Base-by-base conservation (phyloP, 192 early-diverging fungal genomes). In the Podila horticola region DNA sequence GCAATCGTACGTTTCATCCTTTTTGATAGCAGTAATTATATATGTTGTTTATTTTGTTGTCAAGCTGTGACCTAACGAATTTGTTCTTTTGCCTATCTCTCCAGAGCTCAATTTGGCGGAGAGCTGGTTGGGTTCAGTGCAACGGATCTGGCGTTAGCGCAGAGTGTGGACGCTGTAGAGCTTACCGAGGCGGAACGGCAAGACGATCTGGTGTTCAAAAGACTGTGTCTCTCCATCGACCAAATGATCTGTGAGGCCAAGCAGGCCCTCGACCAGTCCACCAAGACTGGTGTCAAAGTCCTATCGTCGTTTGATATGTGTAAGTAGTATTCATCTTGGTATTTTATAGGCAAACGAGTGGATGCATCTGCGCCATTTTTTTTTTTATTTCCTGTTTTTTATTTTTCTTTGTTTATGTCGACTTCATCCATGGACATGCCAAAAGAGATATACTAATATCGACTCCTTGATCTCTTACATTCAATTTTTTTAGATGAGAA, bases 181-280 rank as follows among this genome's bases (percentile, higher is more conserved):
- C 20, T 73, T 38, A 73, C 77, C 6, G 77, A 81, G 24, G 51
- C 77, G 28, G 77, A 81, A 15, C 60, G 77, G 30, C 77, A 81
- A 49, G 77, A 69, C 6, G 77, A 73, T 51, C 15, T 81, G 61
- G 67, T 69, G 26, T 81, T 81, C 28, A 81, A 65, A 29, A 66
- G 71, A 15, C 26, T 81, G 15, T 81, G 77, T n/a, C 30, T 73
- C 8, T 45, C 77, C 24, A 81, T 81, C 45, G 77, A 81, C n/a
- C 77, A 73, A 45, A 73, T 81, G 77, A 59, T 81, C 11, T 81
- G 63, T 69, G 77, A 81, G 51, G 77, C 71, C 6, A 67, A 64
- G 24, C 77, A 81, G 15, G 77, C 77, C 5, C 33, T 81, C 2
- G 77, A 81, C 62, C 70, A 81, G 24, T 81, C 77, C 19, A 61